phyloP scores from a whole-genome alignment of 2,329 filamentous ascomycete species.

The Cercospora zeae-maydis region DNA sequence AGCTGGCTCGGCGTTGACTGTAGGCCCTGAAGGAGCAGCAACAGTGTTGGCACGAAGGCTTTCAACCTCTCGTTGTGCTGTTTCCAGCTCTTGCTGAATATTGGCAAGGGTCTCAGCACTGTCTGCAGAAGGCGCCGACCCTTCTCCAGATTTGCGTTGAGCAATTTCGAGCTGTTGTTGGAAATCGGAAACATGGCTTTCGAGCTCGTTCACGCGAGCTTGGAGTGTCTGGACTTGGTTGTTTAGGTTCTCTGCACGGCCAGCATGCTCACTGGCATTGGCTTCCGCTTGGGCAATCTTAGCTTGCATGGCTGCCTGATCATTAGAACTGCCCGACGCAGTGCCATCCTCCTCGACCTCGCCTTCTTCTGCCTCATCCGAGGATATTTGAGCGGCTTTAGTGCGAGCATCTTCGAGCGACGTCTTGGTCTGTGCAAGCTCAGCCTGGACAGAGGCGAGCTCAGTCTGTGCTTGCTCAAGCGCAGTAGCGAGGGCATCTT shows the following conservation, averaged over 20 bases:
- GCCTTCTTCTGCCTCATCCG: constrained; percentile 45
- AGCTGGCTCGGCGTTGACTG: constrained; percentile 24
- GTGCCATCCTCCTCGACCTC: constrained; percentile 40
- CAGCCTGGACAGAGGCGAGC: constrained; percentile 18
- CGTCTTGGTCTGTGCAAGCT: constrained; percentile 46
- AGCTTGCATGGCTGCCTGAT: constrained; percentile 38
- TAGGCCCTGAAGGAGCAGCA: constrained; percentile 13
- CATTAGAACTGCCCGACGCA: constrained; percentile 29
- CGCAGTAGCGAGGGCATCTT: constrained; percentile 45
- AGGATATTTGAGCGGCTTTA: constrained; percentile 32
- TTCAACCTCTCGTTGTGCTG: constrained; percentile 47
- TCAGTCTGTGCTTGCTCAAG: constrained; percentile 27
- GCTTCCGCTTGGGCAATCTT: constrained; percentile 41
- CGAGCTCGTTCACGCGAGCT: constrained; percentile 60
- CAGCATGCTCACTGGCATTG: constrained; percentile 39
- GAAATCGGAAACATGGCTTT: constrained; percentile 53
- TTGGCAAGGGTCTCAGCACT: constrained; percentile 35
- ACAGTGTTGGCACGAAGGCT: constrained; percentile 41
- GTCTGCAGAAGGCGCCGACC: constrained; percentile 5
- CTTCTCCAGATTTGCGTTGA: constrained; percentile 8
- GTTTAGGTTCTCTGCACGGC: constrained; percentile 37
- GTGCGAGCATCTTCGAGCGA: constrained; percentile 63
- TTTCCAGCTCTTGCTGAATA: constrained; percentile 42
- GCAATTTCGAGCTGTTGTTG: constrained; percentile 41
- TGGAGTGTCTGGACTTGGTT: constrained; percentile 52